A percentile compares a stretch with the other conserved stretches of the same genome.
phyloP scores from a whole-genome alignment of 1,284 basidiomycete genomes.

The Leccinum solheimii region DNA sequence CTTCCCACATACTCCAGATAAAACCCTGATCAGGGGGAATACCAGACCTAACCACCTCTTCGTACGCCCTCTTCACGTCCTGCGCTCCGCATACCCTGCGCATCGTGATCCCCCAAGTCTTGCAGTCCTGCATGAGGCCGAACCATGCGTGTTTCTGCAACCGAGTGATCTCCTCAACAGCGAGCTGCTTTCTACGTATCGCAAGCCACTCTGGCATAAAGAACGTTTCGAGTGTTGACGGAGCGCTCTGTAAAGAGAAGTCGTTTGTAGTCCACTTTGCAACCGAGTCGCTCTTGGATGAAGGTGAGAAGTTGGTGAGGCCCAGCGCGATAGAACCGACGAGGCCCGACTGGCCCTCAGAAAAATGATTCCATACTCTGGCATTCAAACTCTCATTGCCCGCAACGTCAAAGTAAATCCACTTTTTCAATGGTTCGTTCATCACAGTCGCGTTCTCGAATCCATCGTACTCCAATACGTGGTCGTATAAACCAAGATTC shows the following conservation, averaged over 20 bases:
- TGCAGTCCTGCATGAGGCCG: slow-evolving; percentile 54
- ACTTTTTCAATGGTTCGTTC: slow-evolving; percentile 32
- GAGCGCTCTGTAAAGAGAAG: slow-evolving; percentile 22
- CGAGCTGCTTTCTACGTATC: slow-evolving; percentile 48
- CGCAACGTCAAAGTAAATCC: slow-evolving; percentile 65
- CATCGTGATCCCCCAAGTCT: slow-evolving; percentile 50
- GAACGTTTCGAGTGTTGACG: slow-evolving; percentile 47
- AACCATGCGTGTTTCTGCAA: slow-evolving; percentile 57
- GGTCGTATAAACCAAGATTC: slow-evolving; percentile 52
- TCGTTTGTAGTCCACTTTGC: slow-evolving; percentile 42
- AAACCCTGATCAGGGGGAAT: slow-evolving; percentile 54
- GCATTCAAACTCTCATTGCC: slow-evolving; percentile 52
- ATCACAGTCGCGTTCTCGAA: slow-evolving; percentile 37
- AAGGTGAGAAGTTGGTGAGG: slow-evolving; percentile 52
- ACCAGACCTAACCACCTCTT: slow-evolving; percentile 42
- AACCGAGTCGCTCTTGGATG: slow-evolving; percentile 31
- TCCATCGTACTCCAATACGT: slow-evolving; percentile 50
- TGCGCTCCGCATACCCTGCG: slow-evolving; percentile 47
- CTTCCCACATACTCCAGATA: slow-evolving; percentile 65
- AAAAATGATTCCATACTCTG: slow-evolving; percentile 43
- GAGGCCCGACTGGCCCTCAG: slow-evolving; percentile 37
- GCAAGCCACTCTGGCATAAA: slow-evolving; percentile 69
- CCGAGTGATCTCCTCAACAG: slow-evolving; percentile 44
- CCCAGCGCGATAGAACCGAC: slow-evolving; percentile 50
- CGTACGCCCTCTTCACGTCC: slow-evolving; percentile 49